phyloP scores from a whole-genome alignment of 495 filamentous ascomycete genomes.

The Tuber melanosporum region DNA sequence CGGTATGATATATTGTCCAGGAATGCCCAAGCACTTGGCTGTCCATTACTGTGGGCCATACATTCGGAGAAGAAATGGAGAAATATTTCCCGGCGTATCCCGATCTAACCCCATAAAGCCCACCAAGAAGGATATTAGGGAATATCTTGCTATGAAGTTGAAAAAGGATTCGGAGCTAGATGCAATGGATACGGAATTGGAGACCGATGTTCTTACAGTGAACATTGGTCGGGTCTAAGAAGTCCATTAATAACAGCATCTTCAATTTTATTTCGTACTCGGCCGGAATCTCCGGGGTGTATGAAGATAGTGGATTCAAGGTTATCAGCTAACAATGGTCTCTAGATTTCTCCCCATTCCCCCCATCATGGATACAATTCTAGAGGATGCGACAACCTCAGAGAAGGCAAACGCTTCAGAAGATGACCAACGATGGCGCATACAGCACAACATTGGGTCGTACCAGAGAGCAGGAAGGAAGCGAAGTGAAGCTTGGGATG shows the following conservation, averaged over 20 bases:
- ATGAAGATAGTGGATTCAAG: too few relatives aligned
- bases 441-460: too few relatives aligned
- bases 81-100: not conserved
- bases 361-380: too few relatives aligned
- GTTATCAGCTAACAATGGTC: too few relatives aligned
- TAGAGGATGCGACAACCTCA: too few relatives aligned
- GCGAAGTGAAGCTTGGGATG: too few relatives aligned
- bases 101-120: not conserved
- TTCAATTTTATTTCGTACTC: constrained; percentile 53
- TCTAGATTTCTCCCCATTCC: too few relatives aligned
- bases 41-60: not conserved
- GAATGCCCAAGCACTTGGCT: not conserved
- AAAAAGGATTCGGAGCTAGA: not conserved
- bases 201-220: constrained; percentile 42
- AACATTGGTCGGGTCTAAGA: constrained; percentile 64
- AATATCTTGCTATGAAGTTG: not conserved
- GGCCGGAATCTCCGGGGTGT: not conserved
- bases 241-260: constrained; percentile 65
- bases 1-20: not conserved
- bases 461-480: too few relatives aligned
- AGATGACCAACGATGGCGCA: too few relatives aligned
- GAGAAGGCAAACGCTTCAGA: too few relatives aligned
- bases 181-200: not conserved
- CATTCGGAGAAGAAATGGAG: not conserved
- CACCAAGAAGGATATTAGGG: not conserved